Percentiles rank a stretch among this genome's conserved stretches.
Conservation (phyloP, 1,284 basidiomycete species). For the Malassezia dermatis region DNA sequence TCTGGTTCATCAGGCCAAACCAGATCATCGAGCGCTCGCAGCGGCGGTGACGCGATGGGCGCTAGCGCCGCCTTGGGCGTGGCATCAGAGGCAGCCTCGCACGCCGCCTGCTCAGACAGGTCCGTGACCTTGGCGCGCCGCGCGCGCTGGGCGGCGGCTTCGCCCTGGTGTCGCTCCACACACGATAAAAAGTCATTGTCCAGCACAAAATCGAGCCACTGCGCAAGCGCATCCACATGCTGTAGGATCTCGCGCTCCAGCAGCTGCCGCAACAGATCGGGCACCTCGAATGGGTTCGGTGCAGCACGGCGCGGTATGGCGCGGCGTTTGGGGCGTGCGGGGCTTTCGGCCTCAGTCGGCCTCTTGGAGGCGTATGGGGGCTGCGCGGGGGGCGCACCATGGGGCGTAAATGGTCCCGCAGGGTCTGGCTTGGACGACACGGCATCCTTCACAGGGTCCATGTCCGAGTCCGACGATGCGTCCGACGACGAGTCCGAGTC, state of each 20-base stretch:
- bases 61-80: background rate
- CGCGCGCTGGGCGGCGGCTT: conserved; percentile 57
- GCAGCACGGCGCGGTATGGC: conserved; percentile 25
- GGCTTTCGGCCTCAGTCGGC: conserved; percentile 26
- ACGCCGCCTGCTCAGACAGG: background rate
- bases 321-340: conserved; percentile 24
- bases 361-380: background rate
- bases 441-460: conserved; percentile 18
- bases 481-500: background rate
- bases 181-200: conserved; percentile 77
- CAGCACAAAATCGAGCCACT: conserved; percentile 82
- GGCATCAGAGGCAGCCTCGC: background rate
- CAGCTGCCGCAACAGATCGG: conserved; percentile 52
- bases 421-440: conserved; percentile 15
- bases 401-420: background rate
- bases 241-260: conserved; percentile 76
- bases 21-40: conserved; percentile 30
- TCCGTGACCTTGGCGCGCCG: conserved; percentile 20
- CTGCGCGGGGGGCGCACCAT: conserved; percentile 12
- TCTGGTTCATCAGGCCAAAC: conserved; percentile 41
- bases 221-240: conserved; percentile 82
- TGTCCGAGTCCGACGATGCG: conserved; percentile 5
- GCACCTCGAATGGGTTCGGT: conserved; percentile 38
- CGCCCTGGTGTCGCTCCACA: conserved; percentile 71
- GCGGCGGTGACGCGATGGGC: conserved; percentile 20